Base-by-base conservation (phyloP, 805 yeast species). In the Yarrowia osloensis region DNA sequence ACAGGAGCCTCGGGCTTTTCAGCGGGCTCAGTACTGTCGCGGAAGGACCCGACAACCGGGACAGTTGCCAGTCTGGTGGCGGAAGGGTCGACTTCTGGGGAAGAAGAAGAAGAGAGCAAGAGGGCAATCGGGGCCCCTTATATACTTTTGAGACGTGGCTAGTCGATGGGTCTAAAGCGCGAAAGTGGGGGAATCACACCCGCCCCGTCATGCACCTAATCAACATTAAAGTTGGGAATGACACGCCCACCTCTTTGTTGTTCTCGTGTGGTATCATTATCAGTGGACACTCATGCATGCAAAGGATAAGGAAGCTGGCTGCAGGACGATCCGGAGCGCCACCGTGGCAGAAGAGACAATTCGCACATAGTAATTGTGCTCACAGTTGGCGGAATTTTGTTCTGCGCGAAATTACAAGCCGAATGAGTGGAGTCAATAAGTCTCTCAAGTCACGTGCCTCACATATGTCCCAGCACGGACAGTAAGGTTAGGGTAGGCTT, bases 1-100 rank as follows among this genome's bases (percentile, higher is more conserved):
- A 31, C 57, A 50, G 57, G 40, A 50, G 39, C 39, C 31, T n/a
- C 12, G 24, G 17, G 37, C 55, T 49, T 29, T 29, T 19, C 50
- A 46, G 37, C 26, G n/a, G 26, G 24, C 39, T 49, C 26, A 15
- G n/a, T 5, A 49, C 57, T 50, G 57, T 31, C 57, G 12, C 24
- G 21, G 61, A 54, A 54, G 61, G 61, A 54, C 44, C 42, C 61
- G 19, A 9, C 57, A 21, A 50, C 61, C 61, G 44, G 61, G 0
- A 2, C 61, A 54, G 61, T 35, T 54, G 61, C 44, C 61, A 54
- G 61, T 35, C 61, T 54, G 61, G 21, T 33, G 44, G 44, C 5
- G 28, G 61, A 35, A 33, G 44, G 8, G 33, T 54, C 61, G 44
- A 35, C 61, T 54, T 54, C 61, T 54, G 44, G 19, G 13, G 57